These are phyloP conservation scores for Termitomyces sp. DNA, from an alignment of 768 basidiomycete genomes.

Conservation along the genomic window DNA sequence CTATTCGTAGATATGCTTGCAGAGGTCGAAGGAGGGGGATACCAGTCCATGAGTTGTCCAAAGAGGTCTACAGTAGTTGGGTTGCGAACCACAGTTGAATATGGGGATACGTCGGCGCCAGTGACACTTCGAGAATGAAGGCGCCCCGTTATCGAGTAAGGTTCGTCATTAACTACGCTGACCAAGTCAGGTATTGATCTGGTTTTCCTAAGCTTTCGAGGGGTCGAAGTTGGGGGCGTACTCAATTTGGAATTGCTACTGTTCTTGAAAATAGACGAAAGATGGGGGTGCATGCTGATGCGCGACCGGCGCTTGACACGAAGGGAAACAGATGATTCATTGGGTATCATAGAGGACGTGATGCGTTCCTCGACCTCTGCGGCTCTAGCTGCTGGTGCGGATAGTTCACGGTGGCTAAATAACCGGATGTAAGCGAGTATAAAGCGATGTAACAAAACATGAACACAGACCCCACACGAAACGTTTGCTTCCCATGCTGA, in stretches of 20 bases:
- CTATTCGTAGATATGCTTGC: slow-evolving; percentile 30
- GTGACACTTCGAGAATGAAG: slow-evolving; percentile 80
- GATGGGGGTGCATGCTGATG: slow-evolving; percentile 57
- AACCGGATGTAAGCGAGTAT: slow-evolving; percentile 3
- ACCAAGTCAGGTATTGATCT: slow-evolving; percentile 66
- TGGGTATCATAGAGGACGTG: slow-evolving; percentile 26
- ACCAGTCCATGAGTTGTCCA: slow-evolving; percentile 62
- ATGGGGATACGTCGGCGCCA: slow-evolving; percentile 55
- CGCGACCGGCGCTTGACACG: slow-evolving; percentile 53
- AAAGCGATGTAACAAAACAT: background rate
- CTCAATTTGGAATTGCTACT: slow-evolving; percentile 23
- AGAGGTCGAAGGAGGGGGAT: slow-evolving; percentile 31
- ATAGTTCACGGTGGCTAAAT: slow-evolving; percentile 52
- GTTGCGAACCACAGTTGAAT: slow-evolving; percentile 22
- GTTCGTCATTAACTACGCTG: slow-evolving; percentile 22
- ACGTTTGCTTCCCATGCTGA: slow-evolving; percentile 75
- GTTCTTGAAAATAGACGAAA: slow-evolving; percentile 47
- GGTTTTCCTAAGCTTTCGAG: slow-evolving; percentile 65
- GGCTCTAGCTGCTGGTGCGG: slow-evolving; percentile 52
- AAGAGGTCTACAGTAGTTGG: slow-evolving; percentile 49
- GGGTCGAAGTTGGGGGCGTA: slow-evolving; percentile 22
- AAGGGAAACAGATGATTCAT: slow-evolving; percentile 34
- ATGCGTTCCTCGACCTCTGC: slow-evolving; percentile 46
- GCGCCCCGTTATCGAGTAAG: slow-evolving; percentile 38
- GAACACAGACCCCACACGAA: slow-evolving; percentile 64